These are phyloP conservation scores for Termitomyces sp. DNA, from an alignment of 768 basidiomycete genomes.

Conservation along the genomic window DNA sequence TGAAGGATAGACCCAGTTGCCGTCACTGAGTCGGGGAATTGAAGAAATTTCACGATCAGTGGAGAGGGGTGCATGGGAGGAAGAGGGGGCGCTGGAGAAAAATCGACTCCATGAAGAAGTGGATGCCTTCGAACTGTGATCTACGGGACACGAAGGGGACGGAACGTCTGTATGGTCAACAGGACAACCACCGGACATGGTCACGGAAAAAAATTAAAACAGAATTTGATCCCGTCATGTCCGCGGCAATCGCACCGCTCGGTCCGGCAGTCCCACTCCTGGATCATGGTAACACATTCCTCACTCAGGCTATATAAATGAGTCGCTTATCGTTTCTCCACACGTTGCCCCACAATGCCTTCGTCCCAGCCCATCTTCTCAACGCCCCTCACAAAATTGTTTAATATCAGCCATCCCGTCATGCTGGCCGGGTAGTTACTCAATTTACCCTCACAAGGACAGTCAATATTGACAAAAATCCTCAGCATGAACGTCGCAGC, in stretches of 20 bases:
- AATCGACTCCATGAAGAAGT: conserved; percentile 37
- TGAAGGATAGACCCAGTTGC: conserved; percentile 96
- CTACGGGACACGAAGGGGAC: conserved; percentile 31
- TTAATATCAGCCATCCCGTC: conserved; percentile 78
- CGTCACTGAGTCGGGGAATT: conserved; percentile 69
- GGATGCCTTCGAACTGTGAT: conserved; percentile 23
- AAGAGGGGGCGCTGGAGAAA: conserved; percentile 25
- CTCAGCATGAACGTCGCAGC: conserved; percentile 82
- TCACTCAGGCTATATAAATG: conserved; percentile 1
- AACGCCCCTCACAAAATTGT: conserved; percentile 71
- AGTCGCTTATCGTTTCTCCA: not conserved
- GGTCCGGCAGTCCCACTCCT: conserved; percentile 1
- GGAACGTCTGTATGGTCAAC: conserved; percentile 45
- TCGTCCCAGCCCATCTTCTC: conserved; percentile 60
- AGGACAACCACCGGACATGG: conserved; percentile 36
- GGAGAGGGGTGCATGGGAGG: conserved; percentile 40
- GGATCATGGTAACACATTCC: not conserved
- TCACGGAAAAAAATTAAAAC: conserved; percentile 11
- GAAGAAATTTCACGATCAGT: conserved; percentile 78
- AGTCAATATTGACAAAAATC: not conserved
- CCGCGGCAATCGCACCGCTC: conserved; percentile 5
- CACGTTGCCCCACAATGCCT: conserved; percentile 42
- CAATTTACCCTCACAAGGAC: conserved; percentile 4
- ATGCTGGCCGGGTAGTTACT: conserved; percentile 63
- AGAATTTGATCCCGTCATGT: conserved; percentile 1